Conservation (phyloP, 148 eudicot genomes). For the Dianthus caryophyllus region DNA sequence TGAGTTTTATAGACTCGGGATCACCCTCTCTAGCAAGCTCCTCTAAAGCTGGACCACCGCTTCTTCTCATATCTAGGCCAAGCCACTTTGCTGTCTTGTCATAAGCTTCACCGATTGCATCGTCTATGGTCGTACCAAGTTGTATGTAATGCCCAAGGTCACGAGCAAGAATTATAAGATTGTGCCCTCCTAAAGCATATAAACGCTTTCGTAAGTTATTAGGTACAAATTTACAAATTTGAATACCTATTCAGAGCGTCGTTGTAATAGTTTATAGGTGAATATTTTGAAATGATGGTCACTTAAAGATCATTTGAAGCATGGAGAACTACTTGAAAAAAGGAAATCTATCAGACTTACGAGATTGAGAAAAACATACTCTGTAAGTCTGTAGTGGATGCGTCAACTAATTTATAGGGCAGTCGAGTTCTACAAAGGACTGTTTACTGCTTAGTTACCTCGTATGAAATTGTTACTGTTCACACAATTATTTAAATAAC, state of each 20-base stretch:
- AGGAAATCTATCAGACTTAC: background rate
- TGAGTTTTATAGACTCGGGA: conserved; percentile 56
- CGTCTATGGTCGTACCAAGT: conserved; percentile 92
- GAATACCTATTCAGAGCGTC: background rate
- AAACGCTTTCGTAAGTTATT: background rate
- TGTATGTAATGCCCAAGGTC: conserved; percentile 86
- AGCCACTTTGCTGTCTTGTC: conserved; percentile 98
- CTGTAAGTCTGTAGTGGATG: too few species aligned
- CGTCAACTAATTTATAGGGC: background rate
- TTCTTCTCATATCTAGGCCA: conserved; percentile 88
- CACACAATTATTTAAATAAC: background rate
- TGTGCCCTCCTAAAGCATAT: conserved; percentile 75
- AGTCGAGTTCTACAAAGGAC: background rate
- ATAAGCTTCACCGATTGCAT: conserved; percentile 99
- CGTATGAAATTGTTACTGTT: conserved; percentile 4
- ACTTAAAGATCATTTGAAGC: background rate
- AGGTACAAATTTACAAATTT: background rate
- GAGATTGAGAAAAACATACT: background rate
- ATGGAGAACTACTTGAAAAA: background rate
- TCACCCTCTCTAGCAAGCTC: conserved; percentile 94
- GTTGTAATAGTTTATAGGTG: background rate
- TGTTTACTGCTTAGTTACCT: too few species aligned
- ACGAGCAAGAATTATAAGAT: conserved; percentile 85
- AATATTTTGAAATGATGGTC: background rate
- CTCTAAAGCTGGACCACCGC: conserved; percentile 96